phyloP scores from a whole-genome alignment of 108 stramenopile species.

The Skeletonema menzelii region DNA sequence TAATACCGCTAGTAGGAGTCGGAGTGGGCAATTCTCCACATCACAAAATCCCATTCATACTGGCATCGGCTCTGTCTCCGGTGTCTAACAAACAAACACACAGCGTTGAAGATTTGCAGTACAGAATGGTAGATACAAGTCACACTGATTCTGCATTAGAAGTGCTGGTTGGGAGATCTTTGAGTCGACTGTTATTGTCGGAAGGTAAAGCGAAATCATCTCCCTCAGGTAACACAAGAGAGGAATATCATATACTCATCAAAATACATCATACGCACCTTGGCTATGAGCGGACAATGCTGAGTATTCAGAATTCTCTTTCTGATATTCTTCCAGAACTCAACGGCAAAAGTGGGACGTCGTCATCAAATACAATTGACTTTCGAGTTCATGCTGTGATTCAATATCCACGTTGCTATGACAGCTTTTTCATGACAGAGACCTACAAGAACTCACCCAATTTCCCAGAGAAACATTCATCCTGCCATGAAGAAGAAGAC shows the following conservation, averaged over 20 bases:
- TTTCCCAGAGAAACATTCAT: conserved; percentile 53
- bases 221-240: background rate
- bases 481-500: conserved; percentile 75
- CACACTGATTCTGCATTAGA: conserved; percentile 35
- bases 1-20: conserved; percentile 68
- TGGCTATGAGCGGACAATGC: conserved; percentile 77
- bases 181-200: conserved; percentile 9
- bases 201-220: background rate
- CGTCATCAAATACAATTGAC: conserved; percentile 7
- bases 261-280: conserved; percentile 90
- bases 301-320: conserved; percentile 59
- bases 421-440: conserved; percentile 42
- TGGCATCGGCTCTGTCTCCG: conserved; percentile 19
- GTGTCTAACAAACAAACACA: background rate
- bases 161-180: conserved; percentile 27
- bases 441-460: conserved; percentile 22
- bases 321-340: conserved; percentile 25
- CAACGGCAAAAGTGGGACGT: background rate
- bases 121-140: conserved; percentile 69
- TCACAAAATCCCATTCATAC: conserved; percentile 43
- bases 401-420: conserved; percentile 83
- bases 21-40: conserved; percentile 78
- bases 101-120: conserved; percentile 34
- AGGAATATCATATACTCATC: conserved; percentile 70
- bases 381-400: conserved; percentile 68